Evolutionary conservation across 441 rosid species (phyloP).

Genomic region (Raphanus hybrid): DNA sequence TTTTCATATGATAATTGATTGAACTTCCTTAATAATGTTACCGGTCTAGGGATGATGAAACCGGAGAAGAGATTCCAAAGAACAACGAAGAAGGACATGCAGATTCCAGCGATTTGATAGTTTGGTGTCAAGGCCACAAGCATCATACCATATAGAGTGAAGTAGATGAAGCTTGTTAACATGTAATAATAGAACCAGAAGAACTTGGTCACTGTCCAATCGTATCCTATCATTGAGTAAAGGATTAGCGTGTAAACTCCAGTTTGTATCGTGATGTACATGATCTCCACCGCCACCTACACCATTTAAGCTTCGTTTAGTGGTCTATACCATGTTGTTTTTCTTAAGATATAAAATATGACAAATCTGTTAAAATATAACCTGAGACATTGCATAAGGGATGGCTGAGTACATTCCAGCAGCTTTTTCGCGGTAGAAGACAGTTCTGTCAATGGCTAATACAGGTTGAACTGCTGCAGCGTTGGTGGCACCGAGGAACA

Average conservation of each 20-base stretch:
- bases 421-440: constrained; percentile 88
- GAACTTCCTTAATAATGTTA: constrained; percentile 34
- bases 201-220: constrained; percentile 62
- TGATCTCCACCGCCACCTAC: constrained; percentile 75
- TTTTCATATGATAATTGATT: not conserved
- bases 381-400: constrained; percentile 89
- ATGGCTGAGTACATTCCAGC: constrained; percentile 92
- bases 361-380: constrained; percentile 15
- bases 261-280: constrained; percentile 64
- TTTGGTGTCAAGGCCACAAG: constrained; percentile 74
- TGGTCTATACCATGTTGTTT: not conserved
- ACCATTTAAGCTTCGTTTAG: constrained; percentile 10
- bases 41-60: constrained; percentile 69
- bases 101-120: constrained; percentile 70
- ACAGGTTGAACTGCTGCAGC: constrained; percentile 65
- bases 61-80: constrained; percentile 94
- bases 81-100: constrained; percentile 77
- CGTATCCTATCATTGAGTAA: constrained; percentile 75
- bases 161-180: constrained; percentile 60
- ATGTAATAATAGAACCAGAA: constrained; percentile 72
- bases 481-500: constrained; percentile 86
- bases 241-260: constrained; percentile 56
- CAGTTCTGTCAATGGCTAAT: constrained; percentile 76
- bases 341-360: not conserved
- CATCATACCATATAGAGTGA: constrained; percentile 91